Percentiles rank a stretch among this genome's conserved stretches.
These are phyloP conservation scores for Hypoxylon sp. DNA, from an alignment of 2,329 filamentous ascomycete genomes.

Conservation along the genomic window DNA sequence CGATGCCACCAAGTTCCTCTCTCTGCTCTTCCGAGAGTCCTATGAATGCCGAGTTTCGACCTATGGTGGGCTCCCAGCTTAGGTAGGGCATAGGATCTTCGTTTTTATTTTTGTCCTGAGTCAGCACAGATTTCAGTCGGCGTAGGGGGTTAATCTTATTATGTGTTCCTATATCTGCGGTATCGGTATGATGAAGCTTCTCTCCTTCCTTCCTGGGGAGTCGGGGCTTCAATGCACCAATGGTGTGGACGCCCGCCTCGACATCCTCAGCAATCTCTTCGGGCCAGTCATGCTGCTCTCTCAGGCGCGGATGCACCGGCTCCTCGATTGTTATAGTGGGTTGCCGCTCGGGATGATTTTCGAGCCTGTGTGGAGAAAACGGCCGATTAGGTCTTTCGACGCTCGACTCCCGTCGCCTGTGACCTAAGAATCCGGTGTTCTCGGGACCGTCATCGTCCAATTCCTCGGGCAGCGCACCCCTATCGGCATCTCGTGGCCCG, in stretches of 20 bases:
- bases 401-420: slow-evolving; percentile 50
- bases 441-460: slow-evolving; percentile 55
- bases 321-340: slow-evolving; percentile 76
- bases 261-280: slow-evolving; percentile 58
- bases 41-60: slow-evolving; percentile 91
- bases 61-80: slow-evolving; percentile 92
- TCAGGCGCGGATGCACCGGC: slow-evolving; percentile 60
- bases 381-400: slow-evolving; percentile 37
- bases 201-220: slow-evolving; percentile 57
- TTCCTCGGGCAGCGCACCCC: slow-evolving; percentile 76
- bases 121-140: slow-evolving; percentile 66
- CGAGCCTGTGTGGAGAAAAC: slow-evolving; percentile 27
- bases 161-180: slow-evolving; percentile 46
- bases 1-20: slow-evolving; percentile 94
- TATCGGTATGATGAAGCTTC: slow-evolving; percentile 53
- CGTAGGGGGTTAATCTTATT: slow-evolving; percentile 57
- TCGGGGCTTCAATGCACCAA: slow-evolving; percentile 58
- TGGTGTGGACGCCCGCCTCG: slow-evolving; percentile 55
- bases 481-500: slow-evolving; percentile 89
- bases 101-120: slow-evolving; percentile 65
- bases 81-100: slow-evolving; percentile 81
- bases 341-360: slow-evolving; percentile 54
- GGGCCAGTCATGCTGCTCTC: slow-evolving; percentile 43
- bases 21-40: slow-evolving; percentile 90
- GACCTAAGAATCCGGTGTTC: slow-evolving; percentile 43